Evolutionary conservation across 106 monocot species (phyloP).

Genomic region (Acorus gramineus): DNA sequence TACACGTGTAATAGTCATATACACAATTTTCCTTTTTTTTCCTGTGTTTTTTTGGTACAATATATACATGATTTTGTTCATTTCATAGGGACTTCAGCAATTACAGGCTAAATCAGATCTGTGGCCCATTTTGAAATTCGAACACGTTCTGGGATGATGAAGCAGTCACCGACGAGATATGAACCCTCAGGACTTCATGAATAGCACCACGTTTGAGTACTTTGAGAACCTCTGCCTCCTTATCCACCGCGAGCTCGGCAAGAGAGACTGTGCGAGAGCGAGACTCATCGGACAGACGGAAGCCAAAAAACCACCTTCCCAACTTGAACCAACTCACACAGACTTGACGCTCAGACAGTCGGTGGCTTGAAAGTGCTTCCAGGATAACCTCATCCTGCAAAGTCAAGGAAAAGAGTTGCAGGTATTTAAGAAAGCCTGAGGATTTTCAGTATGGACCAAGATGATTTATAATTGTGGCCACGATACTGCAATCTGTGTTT

Average conservation of each 20-base stretch:
- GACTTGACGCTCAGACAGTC: slow-evolving; percentile 43
- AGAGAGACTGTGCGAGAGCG: slow-evolving; percentile 43
- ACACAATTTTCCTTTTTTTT: too few relatives aligned
- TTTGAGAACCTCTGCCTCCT: slow-evolving; percentile 30
- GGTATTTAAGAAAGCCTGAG: not conserved
- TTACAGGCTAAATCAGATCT: too few relatives aligned
- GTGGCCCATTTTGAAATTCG: too few relatives aligned
- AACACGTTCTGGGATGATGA: too few relatives aligned
- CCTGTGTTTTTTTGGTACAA: too few relatives aligned
- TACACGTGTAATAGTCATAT: too few relatives aligned
- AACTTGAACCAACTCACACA: slow-evolving; percentile 62
- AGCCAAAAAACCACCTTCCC: slow-evolving; percentile 79
- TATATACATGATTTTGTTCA: too few relatives aligned
- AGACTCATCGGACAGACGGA: slow-evolving; percentile 67
- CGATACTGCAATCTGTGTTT: too few relatives aligned
- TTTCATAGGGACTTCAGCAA: too few relatives aligned
- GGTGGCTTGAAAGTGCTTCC: slow-evolving; percentile 36
- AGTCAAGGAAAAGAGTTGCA: not conserved
- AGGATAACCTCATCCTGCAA: slow-evolving; percentile 38
- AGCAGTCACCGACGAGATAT: slow-evolving; percentile 24
- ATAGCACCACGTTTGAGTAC: slow-evolving; percentile 70
- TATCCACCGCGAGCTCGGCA: slow-evolving; percentile 28
- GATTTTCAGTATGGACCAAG: too few relatives aligned
- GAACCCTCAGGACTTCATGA: slow-evolving; percentile 79
- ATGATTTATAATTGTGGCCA: too few relatives aligned